These are phyloP conservation scores for Tetrapisispora taiwanensis DNA, from an alignment of 805 yeast species.

Conservation along the genomic window DNA sequence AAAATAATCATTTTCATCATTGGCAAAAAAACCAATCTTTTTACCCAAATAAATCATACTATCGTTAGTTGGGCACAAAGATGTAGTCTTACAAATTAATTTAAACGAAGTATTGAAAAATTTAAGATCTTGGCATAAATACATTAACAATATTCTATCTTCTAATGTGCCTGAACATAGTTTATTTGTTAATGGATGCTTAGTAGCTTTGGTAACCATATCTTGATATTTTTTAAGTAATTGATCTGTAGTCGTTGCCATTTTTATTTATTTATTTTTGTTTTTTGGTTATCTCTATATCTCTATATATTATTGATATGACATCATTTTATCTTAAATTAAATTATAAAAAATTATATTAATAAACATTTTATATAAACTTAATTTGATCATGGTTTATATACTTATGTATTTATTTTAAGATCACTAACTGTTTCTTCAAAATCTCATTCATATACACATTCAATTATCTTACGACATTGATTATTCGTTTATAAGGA, in stretches of 20 bases:
- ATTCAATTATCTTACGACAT: no score
- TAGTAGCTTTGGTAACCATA: slow-evolving; percentile 26
- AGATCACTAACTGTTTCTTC: no score
- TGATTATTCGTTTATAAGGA: not conserved
- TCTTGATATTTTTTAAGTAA: slow-evolving; percentile 19
- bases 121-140: slow-evolving; percentile 40
- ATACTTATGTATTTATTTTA: no score
- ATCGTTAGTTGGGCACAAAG: slow-evolving; percentile 33
- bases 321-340: no score
- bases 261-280: not conserved
- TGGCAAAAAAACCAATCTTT: slow-evolving; percentile 42
- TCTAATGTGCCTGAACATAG: slow-evolving; percentile 38
- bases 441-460: no score
- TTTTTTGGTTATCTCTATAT: no score
- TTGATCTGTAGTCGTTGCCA: slow-evolving; percentile 12
- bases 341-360: no score
- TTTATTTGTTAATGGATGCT: slow-evolving; percentile 36
- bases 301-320: no score
- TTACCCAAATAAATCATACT: slow-evolving; percentile 36
- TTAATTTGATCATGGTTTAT: no score
- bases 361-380: no score
- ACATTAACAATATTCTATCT: slow-evolving; percentile 34
- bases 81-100: slow-evolving; percentile 36
- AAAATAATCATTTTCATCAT: slow-evolving; percentile 42
- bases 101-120: slow-evolving; percentile 37